Conservation (phyloP, 352 stramenopile genomes). For the Pythium phragmiticola region DNA sequence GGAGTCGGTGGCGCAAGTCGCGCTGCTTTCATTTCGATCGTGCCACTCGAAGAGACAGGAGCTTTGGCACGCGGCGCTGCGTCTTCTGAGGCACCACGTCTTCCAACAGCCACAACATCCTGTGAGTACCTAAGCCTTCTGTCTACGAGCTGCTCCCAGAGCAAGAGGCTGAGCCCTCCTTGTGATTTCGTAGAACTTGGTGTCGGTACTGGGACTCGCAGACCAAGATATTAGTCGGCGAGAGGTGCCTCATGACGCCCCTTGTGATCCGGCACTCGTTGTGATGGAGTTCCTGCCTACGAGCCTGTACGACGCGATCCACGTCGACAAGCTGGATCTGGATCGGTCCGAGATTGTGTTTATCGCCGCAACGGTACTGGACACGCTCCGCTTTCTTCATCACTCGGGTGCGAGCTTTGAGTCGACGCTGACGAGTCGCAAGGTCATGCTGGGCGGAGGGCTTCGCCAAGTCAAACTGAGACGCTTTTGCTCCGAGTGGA, state of each 20-base stretch:
- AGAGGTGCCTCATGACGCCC: not conserved
- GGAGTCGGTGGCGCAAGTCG: conserved; percentile 21
- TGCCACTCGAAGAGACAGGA: conserved; percentile 30
- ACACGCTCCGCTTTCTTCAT: conserved; percentile 44
- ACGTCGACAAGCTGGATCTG: conserved; percentile 42
- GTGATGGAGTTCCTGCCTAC: conserved; percentile 41
- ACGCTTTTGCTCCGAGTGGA: conserved; percentile 47
- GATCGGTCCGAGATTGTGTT: conserved; percentile 40
- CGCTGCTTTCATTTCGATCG: conserved; percentile 38
- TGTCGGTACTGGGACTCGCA: conserved; percentile 8
- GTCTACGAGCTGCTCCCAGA: too few relatives aligned
- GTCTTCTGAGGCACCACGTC: conserved; percentile 31
- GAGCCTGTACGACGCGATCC: conserved; percentile 59
- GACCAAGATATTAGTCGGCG: not conserved
- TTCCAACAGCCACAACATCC: conserved; percentile 34
- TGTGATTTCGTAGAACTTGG: conserved; percentile 1
- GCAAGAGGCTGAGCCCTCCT: too few relatives aligned
- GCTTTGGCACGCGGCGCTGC: conserved; percentile 36
- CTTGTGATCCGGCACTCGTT: conserved; percentile 16
- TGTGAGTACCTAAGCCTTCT: conserved; percentile 18
- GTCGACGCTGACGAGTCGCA: conserved; percentile 60
- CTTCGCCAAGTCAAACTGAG: conserved; percentile 43
- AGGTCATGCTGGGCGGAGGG: conserved; percentile 53
- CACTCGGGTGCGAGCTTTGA: conserved; percentile 36
- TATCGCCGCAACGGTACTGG: conserved; percentile 45